Base-by-base conservation (phyloP, 257 asterid species). In the Scutellaria galericulata region DNA sequence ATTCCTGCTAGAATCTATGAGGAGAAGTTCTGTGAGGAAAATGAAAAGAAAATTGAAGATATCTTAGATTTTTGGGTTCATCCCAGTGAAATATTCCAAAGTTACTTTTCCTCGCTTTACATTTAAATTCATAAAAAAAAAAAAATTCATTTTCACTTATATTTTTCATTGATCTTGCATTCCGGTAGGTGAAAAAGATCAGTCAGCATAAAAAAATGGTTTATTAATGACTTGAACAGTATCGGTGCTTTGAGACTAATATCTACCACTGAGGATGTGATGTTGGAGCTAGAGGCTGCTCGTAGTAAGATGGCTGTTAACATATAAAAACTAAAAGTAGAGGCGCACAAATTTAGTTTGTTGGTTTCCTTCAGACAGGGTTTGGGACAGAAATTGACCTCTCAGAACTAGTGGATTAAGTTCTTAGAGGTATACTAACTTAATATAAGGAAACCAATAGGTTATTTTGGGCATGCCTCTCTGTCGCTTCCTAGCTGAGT, bases 201-300 rank as follows among this genome's bases (percentile, higher is more conserved):
- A 42, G 52, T 47, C 39, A n/a, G 41, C 74, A 69, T 70, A 41
- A 18, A 48, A 41, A 31, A n/a, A 7, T 41, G 35, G 13, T 2
- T 8, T 39, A 18, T 45, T 60, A 5, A 7, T 51, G 66, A 50
- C 46, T 51, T 60, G 62, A 48, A 48, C 66, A 56, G 57, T 67
- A 37, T 48, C 50, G 45, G 42, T 70, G n/a, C 1, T 65, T 41
- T 59, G 18, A 64, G 59, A 52, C 40, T 48, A 44, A 58, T 46
- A 45, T 60, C 35, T 9, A 31, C 58, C 40, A 35, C 12, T 55
- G 62, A 64, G 71, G 41, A 31, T 42, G 42, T 66, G 53, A 53
- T 77, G 40, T 13, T 60, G 65, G 31, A 58, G 57, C 66, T 50
- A 51, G 27, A 66, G 51, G 58, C 44, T 9, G 59, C 65, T 56